Evolutionary conservation across 1,284 basidiomycete species (phyloP), one percentile per base, ranked within the genome.

Genomic region (Puccinia triticina): DNA sequence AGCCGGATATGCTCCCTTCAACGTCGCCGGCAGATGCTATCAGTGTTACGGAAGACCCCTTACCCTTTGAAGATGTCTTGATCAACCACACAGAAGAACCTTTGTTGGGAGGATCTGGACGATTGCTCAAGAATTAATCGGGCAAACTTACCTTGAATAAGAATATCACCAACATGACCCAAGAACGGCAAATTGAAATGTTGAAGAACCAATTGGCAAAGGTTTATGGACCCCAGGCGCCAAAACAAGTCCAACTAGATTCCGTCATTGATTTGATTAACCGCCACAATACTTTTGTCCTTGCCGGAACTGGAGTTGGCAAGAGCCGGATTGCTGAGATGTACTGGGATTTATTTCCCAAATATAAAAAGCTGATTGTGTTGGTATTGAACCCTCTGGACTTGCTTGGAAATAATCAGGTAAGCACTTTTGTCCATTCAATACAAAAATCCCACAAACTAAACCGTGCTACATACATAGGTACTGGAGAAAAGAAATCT

Each of bases 381-480:
- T n/a, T n/a, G n/a, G n/a, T n/a, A n/a, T n/a, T n/a, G n/a, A n/a
- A n/a, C n/a, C n/a, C n/a, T n/a, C n/a, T n/a, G n/a, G n/a, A n/a
- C n/a, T n/a, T n/a, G n/a, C n/a, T n/a, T n/a, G n/a, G n/a, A n/a
- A 11, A 67, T 21, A 67, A 67, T 40, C 64, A 67, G 34, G 64
- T 67, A 7, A 29, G 34, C 26, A 18, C 12, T 40, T 59, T 59
- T 7, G 21, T 8, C n/a, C 5, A 67, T 4, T n/a, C 34, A 10
- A 8, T 67, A 40, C 34, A n/a, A 26, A 8, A n/a, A 10, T 10
- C 26, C 7, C 4, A 10, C n/a, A 14, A 32, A 32, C 61, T 64
- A 64, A 64, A 21, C 32, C 21, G 34, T 29, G 34, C 10, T 64
- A 10, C 21, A 59, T n/a, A n/a, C n/a, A n/a, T n/a, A n/a, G 5